Conservation (phyloP, 495 filamentous ascomycete species). For the Aspergillus leporis region DNA sequence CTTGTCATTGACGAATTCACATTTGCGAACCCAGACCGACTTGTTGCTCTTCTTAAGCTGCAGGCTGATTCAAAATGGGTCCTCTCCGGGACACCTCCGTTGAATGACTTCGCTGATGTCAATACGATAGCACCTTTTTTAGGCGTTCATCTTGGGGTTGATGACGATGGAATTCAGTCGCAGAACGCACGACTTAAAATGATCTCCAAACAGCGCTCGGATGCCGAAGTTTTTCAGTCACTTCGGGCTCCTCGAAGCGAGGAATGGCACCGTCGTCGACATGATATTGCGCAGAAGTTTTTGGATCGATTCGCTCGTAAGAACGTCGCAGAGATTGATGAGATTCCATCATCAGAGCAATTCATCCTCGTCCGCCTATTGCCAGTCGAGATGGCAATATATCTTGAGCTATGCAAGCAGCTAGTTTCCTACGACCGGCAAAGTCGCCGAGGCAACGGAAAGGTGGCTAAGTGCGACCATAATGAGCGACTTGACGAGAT, state of each 20-base stretch:
- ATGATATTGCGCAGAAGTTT: conserved; percentile 52
- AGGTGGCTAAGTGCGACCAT: conserved; percentile 38
- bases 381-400: conserved; percentile 44
- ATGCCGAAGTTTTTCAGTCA: conserved; percentile 49
- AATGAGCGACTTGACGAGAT: conserved; percentile 43
- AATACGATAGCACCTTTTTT: conserved; percentile 58
- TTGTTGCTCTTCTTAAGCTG: conserved; percentile 32
- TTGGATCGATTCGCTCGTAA: conserved; percentile 54
- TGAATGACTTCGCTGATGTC: conserved; percentile 58
- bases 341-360: conserved; percentile 41
- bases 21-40: conserved; percentile 45
- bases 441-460: conserved; percentile 30
- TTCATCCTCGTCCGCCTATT: conserved; percentile 38
- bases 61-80: conserved; percentile 61
- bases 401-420: conserved; percentile 48
- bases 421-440: conserved; percentile 45
- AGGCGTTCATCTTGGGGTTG: conserved; percentile 54
- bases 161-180: conserved; percentile 43
- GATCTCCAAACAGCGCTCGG: conserved; percentile 27
- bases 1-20: conserved; percentile 71
- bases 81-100: conserved; percentile 64
- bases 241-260: conserved; percentile 43
- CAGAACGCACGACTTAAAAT: conserved; percentile 34
- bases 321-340: conserved; percentile 48
- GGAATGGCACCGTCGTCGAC: conserved; percentile 53